A percentile compares a stretch with the other conserved stretches of the same genome.
Conservation (phyloP, 768 basidiomycete species). For the Naematelia aurantialba region DNA sequence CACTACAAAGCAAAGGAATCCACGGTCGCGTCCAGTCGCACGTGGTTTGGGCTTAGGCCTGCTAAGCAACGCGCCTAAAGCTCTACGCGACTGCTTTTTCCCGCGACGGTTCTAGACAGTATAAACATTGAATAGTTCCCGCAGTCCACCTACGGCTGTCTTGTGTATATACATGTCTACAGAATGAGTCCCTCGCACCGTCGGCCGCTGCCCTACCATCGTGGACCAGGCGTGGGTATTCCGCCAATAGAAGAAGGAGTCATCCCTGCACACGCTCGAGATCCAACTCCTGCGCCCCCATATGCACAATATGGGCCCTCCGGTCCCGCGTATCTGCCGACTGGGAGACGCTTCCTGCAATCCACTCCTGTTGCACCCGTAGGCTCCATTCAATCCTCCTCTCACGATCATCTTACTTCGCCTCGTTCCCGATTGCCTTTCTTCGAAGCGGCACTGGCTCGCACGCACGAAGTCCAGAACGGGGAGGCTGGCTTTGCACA, state of each 20-base stretch:
- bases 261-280: background rate
- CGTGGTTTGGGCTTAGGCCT: too few species aligned
- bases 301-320: constrained; percentile 8
- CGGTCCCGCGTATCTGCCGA: constrained; percentile 1
- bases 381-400: background rate
- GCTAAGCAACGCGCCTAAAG: too few species aligned
- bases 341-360: background rate
- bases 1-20: too few species aligned
- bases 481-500: background rate
- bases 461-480: constrained; percentile 16
- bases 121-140: too few species aligned
- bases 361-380: background rate
- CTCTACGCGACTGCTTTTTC: too few species aligned
- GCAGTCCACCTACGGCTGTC: too few species aligned
- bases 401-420: background rate
- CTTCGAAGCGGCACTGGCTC: constrained; percentile 39
- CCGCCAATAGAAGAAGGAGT: background rate
- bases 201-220: background rate
- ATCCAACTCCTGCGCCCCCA: background rate
- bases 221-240: background rate
- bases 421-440: constrained; percentile 19
- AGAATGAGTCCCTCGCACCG: background rate
- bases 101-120: too few species aligned
- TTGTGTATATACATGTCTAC: background rate
- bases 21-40: too few species aligned